Percentiles rank a stretch among this genome's conserved stretches.
Evolutionary conservation across 2,329 filamentous ascomycete genomes (phyloP).

Genomic region (Stagonosporopsis tanaceti): DNA sequence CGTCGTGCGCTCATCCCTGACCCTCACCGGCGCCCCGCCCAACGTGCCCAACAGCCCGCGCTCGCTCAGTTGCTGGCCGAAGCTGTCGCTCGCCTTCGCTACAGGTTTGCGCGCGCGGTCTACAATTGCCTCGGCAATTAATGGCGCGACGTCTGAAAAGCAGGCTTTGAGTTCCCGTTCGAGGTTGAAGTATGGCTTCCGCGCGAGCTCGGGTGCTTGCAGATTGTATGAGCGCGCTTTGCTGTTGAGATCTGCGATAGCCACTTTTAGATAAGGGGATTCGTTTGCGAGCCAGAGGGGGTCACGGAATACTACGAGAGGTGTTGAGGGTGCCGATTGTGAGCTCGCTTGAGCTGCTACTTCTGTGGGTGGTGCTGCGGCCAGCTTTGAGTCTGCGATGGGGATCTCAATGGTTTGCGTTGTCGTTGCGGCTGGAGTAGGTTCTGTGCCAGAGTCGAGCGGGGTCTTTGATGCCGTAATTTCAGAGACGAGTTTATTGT

Average conservation of each 20-base stretch:
- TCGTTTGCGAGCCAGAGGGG: conserved; percentile 77
- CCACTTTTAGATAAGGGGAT: conserved; percentile 75
- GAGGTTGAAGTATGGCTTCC: conserved; percentile 89
- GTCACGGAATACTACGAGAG: conserved; percentile 74
- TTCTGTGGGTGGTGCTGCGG: not conserved
- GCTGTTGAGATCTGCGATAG: conserved; percentile 79
- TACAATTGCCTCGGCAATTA: conserved; percentile 74
- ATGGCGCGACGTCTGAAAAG: conserved; percentile 85
- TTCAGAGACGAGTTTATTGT: conserved; percentile 37
- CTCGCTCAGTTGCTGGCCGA: conserved; percentile 50
- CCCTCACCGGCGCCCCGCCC: conserved; percentile 60
- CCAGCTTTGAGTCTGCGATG: not conserved
- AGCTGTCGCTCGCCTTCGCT: conserved; percentile 43
- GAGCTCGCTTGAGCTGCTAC: not conserved
- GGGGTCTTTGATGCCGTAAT: conserved; percentile 34
- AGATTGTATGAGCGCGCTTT: conserved; percentile 91
- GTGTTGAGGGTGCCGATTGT: conserved; percentile 30
- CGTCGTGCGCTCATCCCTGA: conserved; percentile 77
- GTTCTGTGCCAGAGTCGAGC: conserved; percentile 19
- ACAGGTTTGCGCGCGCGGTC: conserved; percentile 66
- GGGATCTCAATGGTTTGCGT: conserved; percentile 28
- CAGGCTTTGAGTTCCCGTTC: conserved; percentile 82
- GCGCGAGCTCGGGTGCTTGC: conserved; percentile 89
- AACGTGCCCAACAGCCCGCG: conserved; percentile 70
- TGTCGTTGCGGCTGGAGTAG: conserved; percentile 13